Percentiles rank a stretch among this genome's conserved stretches.
Evolutionary conservation across 192 early-diverging fungal genomes (phyloP).

Genomic region (Backusella australiensis): DNA sequence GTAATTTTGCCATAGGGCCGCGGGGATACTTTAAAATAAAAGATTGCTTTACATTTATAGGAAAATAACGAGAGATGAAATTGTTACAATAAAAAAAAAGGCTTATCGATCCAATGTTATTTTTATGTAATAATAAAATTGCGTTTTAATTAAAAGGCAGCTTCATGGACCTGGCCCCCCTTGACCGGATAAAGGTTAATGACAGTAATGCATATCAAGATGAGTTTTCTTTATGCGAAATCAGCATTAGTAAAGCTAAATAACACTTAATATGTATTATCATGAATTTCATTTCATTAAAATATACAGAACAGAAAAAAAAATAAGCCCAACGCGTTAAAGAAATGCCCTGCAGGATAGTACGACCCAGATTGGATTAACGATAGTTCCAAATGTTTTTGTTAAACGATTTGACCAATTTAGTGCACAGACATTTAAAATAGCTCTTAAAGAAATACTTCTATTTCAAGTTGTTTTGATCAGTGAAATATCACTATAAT

Average conservation of each 20-base stretch:
- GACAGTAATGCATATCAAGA: not conserved
- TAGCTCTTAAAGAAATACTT: not conserved
- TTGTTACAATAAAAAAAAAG: not conserved
- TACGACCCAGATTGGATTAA: not conserved
- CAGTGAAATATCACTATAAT: not conserved
- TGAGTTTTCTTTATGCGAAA: not conserved
- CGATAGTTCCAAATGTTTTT: not conserved
- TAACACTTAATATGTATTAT: not conserved
- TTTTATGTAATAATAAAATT: not conserved
- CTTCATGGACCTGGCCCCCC: not conserved
- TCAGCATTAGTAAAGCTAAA: not conserved
- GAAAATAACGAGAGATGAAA: not conserved
- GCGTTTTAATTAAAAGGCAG: not conserved
- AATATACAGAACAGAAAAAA: not conserved
- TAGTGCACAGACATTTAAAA: conserved; percentile 4
- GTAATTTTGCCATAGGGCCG: not conserved
- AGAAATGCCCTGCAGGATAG: not conserved
- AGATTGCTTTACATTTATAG: not conserved
- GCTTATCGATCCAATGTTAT: not conserved
- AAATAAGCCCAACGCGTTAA: not conserved
- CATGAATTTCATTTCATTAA: not conserved
- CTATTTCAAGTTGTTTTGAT: not conserved
- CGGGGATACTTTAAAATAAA: not conserved
- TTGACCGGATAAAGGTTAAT: not conserved
- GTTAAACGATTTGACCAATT: not conserved